Evolutionary conservation across 495 filamentous ascomycete species (phyloP), one percentile per base, ranked within the genome.

Genomic region (Hyaloscypha bicolor): DNA sequence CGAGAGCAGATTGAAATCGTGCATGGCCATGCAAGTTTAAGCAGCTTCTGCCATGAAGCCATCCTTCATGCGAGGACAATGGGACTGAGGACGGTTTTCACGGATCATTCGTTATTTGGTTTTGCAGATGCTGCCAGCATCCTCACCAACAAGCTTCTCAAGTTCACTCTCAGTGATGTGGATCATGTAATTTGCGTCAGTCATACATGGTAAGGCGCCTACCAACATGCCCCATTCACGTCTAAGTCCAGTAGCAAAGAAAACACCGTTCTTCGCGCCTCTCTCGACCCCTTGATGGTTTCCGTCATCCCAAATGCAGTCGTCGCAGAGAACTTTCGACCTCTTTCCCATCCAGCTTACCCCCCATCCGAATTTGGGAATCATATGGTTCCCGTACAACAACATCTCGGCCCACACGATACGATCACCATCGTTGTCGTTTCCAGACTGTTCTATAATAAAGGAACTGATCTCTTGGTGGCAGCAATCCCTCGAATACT

Each of bases 181-280:
- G 95, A 97, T 71, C 95, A 99, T 85, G 93, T 95, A 42, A 96
- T 99, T 62, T 98, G 95, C 69, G 95, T 99, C 70, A 96, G 92
- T 73, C 93, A 99, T 82, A 99, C 95, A 63, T 97, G 94, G 94
- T 95, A 82, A 59, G 56, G 39, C 2, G 57, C 22, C 55, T 56
- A 53, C 5, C 42, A 51, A 16, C 4, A 52, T 68, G 21, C 8
- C 9, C 19, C 12, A 32, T 60, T 37, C 32, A 66, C 35, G n/a
- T 31, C 37, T 68, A 70, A 69, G 45, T 61, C 33, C 45, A 35
- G 64, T 60, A 96, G 94, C 81, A 98, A 99, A 78, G 95, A 99
- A 73, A 99, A 99, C 75, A 99, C 95, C 1, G 95, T 98, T 35
- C 88, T 99, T 21, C 86, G 95, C 71, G 95, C 95, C 51, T 96